A percentile compares a stretch with the other conserved stretches of the same genome.
Conservation (phyloP, 2,329 filamentous ascomycete genomes). For the Ilyonectria mors-panacis region DNA sequence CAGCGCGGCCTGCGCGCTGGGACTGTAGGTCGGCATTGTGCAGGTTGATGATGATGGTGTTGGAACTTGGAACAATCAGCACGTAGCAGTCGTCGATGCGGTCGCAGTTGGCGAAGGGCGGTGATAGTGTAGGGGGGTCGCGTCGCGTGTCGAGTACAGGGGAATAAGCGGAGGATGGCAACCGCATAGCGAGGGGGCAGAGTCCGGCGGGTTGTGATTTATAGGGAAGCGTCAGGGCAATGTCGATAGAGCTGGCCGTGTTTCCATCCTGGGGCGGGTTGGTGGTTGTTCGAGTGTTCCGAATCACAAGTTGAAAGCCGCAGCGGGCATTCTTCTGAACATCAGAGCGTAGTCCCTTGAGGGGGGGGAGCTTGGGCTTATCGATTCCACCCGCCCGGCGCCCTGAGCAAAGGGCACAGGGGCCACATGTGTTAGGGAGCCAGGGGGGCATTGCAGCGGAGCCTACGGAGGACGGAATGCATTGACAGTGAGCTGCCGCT, state of each 20-base stretch:
- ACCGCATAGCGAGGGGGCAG: slow-evolving; percentile 41
- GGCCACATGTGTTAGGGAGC: not conserved
- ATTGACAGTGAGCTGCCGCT: not conserved
- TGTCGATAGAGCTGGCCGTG: slow-evolving; percentile 11
- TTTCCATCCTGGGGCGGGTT: slow-evolving; percentile 36
- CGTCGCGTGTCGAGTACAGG: slow-evolving; percentile 46
- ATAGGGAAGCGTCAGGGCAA: slow-evolving; percentile 33
- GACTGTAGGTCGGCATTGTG: slow-evolving; percentile 57
- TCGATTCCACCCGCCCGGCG: slow-evolving; percentile 36
- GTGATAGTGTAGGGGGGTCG: slow-evolving; percentile 43
- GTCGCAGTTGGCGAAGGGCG: slow-evolving; percentile 29
- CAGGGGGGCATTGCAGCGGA: slow-evolving; percentile 3
- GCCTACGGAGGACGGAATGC: not conserved
- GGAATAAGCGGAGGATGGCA: slow-evolving; percentile 31
- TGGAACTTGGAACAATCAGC: slow-evolving; percentile 16
- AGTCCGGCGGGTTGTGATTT: slow-evolving; percentile 22
- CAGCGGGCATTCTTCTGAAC: slow-evolving; percentile 29
- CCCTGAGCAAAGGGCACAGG: slow-evolving; percentile 8
- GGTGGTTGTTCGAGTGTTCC: slow-evolving; percentile 30
- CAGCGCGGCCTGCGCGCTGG: slow-evolving; percentile 67
- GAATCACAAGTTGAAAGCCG: slow-evolving; percentile 22
- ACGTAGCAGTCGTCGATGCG: not conserved
- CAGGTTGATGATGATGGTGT: slow-evolving; percentile 20
- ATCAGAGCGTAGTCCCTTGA: slow-evolving; percentile 27
- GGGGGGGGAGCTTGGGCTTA: slow-evolving; percentile 38